Base-by-base conservation (phyloP, 2,329 filamentous ascomycete species). In the Monosporascus sp. region DNA sequence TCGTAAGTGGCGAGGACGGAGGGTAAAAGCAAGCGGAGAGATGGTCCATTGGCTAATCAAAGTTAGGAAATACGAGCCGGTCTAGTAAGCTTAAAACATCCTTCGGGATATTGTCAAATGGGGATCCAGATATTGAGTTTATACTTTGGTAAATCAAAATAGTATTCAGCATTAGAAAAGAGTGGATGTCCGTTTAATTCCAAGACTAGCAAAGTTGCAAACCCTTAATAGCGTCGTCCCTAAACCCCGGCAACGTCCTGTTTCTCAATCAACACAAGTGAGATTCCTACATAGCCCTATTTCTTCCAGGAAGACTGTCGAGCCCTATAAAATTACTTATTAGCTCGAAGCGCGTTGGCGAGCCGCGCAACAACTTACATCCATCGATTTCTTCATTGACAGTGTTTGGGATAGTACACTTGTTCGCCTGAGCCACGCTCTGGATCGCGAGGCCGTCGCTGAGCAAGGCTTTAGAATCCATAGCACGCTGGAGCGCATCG, bases 401-500 rank as follows among this genome's bases (percentile, higher is more conserved):
- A 17, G 59, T 63, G 49, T 51, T 64, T 54, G 48, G 31, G 48
- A 66, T 56, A 17, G 54, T 58, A 59, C 65, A 67, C 49, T 59
- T 51, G 53, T 63, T 63, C 7, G 59, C 58, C 53, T 62, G 52
- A 35, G 58, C 65, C 4, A 62, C 57, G 48, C 49, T 63, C 57
- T 67, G 65, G n/a, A 54, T 59, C 37, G 62, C 55, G 50, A 67
- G 59, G 25, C 58, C 58, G 47, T 59, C 59, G 58, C 62, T 63
- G 46, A 70, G 65, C 50, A 69, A 61, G 61, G 70, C 67, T 47
- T 53, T 55, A 48, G 68, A 69, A 55, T 73, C 70, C 67, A 72
- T 70, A 9, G 70, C 69, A 27, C 67, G 65, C 57, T 73, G 70
- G 37, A 73, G 68, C 17, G 68, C 66, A 54, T 74, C 66, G 47